Percentiles rank a stretch among this genome's conserved stretches.
These are phyloP conservation scores for Wickerhamiella lipophila DNA, from an alignment of 805 yeast species.

Conservation along the genomic window DNA sequence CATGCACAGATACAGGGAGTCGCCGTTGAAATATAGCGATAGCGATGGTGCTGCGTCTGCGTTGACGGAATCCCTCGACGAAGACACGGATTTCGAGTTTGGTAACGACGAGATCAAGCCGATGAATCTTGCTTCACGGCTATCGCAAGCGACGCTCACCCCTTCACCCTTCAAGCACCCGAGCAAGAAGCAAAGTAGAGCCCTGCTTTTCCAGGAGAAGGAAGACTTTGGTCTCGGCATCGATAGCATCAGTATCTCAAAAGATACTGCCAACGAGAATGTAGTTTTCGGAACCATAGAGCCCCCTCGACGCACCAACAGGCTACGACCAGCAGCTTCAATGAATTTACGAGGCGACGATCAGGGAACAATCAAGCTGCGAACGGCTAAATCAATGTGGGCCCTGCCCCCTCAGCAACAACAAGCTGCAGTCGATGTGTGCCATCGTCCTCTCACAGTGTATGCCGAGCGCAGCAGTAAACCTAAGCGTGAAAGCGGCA, in stretches of 20 bases:
- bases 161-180: neutral
- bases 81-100: slow-evolving; percentile 10
- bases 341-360: slow-evolving; percentile 12
- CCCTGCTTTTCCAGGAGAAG: slow-evolving; percentile 1
- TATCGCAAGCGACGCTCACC: neutral
- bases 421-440: slow-evolving; percentile 1
- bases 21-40: slow-evolving; percentile 4
- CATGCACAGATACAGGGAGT: neutral
- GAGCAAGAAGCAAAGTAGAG: neutral
- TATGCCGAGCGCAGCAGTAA: slow-evolving; percentile 19
- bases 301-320: neutral
- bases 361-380: slow-evolving; percentile 2
- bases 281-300: slow-evolving; percentile 17
- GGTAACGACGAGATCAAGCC: neutral
- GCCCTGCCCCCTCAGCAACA: slow-evolving; percentile 6
- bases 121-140: neutral
- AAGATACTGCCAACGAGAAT: slow-evolving; percentile 19
- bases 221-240: slow-evolving; percentile 18
- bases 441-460: slow-evolving; percentile 20
- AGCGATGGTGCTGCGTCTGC: slow-evolving; percentile 9
- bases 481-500: neutral
- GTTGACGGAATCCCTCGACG: slow-evolving; percentile 8
- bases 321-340: slow-evolving; percentile 14
- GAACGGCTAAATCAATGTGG: slow-evolving; percentile 13
- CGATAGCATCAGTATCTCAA: slow-evolving; percentile 17